phyloP scores from a whole-genome alignment of 768 basidiomycete species.

The Leccinellum albellum region DNA sequence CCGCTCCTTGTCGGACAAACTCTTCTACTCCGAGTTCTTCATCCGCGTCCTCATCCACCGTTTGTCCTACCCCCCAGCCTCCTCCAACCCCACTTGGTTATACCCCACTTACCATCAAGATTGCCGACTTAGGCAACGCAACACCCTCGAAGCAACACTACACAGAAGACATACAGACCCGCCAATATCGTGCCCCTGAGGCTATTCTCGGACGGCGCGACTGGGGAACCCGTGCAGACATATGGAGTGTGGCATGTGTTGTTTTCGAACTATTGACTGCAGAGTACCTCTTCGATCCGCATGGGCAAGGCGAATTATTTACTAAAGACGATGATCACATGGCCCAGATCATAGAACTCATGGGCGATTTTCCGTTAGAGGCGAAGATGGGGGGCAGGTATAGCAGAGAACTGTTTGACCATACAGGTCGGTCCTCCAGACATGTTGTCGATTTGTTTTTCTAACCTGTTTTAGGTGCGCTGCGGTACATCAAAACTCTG shows the following conservation, averaged over 20 bases:
- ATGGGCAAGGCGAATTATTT: constrained; percentile 74
- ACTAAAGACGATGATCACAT: constrained; percentile 95
- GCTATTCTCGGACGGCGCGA: constrained; percentile 84
- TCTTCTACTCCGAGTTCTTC: constrained; percentile 19
- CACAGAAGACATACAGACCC: constrained; percentile 95
- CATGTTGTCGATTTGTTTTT: background rate
- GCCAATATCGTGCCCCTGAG: constrained; percentile 93
- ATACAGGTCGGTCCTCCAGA: constrained; percentile 44
- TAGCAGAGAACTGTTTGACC: constrained; percentile 81
- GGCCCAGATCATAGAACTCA: constrained; percentile 89
- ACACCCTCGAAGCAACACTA: constrained; percentile 88
- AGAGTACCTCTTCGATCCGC: constrained; percentile 90
- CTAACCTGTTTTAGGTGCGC: constrained; percentile 41
- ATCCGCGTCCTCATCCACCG: constrained; percentile 17
- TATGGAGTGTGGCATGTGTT: constrained; percentile 91
- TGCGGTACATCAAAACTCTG: constrained; percentile 70
- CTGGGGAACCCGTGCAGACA: constrained; percentile 83
- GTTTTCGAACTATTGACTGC: constrained; percentile 89
- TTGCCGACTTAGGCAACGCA: constrained; percentile 92
- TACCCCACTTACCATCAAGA: constrained; percentile 76
- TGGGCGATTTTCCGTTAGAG: constrained; percentile 72
- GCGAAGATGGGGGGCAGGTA: constrained; percentile 83
- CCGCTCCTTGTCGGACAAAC: constrained; percentile 41
- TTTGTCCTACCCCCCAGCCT: constrained; percentile 23
- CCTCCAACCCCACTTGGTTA: constrained; percentile 17